Base-by-base conservation (phyloP, 2,329 filamentous ascomycete species). In the Penicillium sp. region DNA sequence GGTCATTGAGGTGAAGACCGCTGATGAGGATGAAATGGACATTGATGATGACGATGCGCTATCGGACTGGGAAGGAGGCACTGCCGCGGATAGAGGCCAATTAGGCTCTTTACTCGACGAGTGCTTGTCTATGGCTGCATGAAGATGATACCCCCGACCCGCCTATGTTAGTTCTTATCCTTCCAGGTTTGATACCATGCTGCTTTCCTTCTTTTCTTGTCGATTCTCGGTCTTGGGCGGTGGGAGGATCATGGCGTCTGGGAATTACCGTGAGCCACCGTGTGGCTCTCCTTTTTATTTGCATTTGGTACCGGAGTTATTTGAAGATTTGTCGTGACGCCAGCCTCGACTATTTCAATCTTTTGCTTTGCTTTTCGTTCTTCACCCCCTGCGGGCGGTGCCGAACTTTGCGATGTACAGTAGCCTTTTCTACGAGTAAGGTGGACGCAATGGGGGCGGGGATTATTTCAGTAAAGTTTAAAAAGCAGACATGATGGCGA, bases 91-190 rank as follows among this genome's bases (percentile, higher is more conserved):
- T 56, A 69, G 70, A 49, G 69, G 73, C 26, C 75, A 77, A 39
- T 58, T 77, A 53, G 69, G 67, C 54, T 67, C 68, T 53, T 62
- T 77, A 49, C 70, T 77, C 24, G 75, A 77, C 46, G 75, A 75
- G 54, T 77, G 75, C 61, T 63, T 77, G 27, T 76, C 74, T 39
- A 71, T 77, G 70, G 74, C 74, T 52, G 70, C 73, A 49, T 77
- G 63, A 73, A 44, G 52, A 53, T 61, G 55, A 64, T 60, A 63
- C 56, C 59, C 53, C 48, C 41, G 21, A 33, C 24, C 16, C 33
- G n/a, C 35, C 24, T 49, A 19, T n/a, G 13, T 27, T 43, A 41
- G 37, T 19, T 24, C 22, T 50, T 37, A 6, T 33, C 24, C 37
- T 27, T 27, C 48, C 22, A 21, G 22, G n/a, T 51, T 41, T 39